Percentiles rank a stretch among this genome's conserved stretches.
phyloP scores from a whole-genome alignment of 1,284 basidiomycete genomes.

The Gymnopus androsaceus region DNA sequence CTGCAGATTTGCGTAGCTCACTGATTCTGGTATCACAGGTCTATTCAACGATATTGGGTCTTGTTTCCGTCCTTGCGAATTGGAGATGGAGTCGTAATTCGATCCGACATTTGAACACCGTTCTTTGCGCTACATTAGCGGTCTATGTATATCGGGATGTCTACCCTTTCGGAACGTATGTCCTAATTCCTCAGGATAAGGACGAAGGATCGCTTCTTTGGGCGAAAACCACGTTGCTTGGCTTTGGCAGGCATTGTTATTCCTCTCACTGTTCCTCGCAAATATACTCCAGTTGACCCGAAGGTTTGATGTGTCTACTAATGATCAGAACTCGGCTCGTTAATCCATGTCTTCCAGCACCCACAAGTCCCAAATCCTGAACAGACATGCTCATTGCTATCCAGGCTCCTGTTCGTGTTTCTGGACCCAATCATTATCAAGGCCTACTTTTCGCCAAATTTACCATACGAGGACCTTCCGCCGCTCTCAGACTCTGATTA shows the following conservation, averaged over 20 bases:
- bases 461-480: constrained; percentile 39
- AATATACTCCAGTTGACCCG: constrained; percentile 31
- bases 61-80: constrained; percentile 3
- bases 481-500: constrained; percentile 52
- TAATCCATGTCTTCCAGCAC: constrained; percentile 26
- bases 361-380: constrained; percentile 48
- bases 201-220: constrained; percentile 27
- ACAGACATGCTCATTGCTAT: constrained; percentile 54
- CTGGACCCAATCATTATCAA: constrained; percentile 44
- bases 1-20: neutral
- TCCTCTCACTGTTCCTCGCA: constrained; percentile 30
- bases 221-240: constrained; percentile 26
- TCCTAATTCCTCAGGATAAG: constrained; percentile 23
- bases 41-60: constrained; percentile 4
- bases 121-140: constrained; percentile 16
- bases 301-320: constrained; percentile 31
- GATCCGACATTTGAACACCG: constrained; percentile 17
- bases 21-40: neutral
- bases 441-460: constrained; percentile 31
- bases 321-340: neutral
- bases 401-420: constrained; percentile 49
- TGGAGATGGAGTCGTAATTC: constrained; percentile 13
- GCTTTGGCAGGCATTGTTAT: constrained; percentile 25
- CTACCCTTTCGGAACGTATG: constrained; percentile 50
- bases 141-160: constrained; percentile 57